phyloP scores from a whole-genome alignment of 2,329 filamentous ascomycete genomes.

The Fusarium poae region DNA sequence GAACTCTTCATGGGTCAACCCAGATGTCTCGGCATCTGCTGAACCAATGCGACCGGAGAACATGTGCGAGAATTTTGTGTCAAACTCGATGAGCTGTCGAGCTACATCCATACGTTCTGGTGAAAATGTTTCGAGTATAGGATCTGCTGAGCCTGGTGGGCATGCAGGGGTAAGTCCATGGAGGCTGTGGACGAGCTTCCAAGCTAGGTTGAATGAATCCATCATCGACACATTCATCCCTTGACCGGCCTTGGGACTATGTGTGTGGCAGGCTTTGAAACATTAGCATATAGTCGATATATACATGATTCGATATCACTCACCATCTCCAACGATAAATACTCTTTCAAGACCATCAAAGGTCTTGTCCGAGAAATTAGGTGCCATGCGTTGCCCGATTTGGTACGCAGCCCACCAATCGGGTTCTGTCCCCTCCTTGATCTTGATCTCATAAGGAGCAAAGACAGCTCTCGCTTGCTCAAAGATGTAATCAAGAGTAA shows the following conservation, averaged over 20 bases:
- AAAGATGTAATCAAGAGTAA: conserved; percentile 27
- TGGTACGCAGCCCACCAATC: conserved; percentile 36
- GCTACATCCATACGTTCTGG: conserved; percentile 17
- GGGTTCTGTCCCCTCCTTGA: conserved; percentile 19
- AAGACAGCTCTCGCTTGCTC: conserved; percentile 21
- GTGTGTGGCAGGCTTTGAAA: conserved; percentile 10
- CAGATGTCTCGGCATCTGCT: conserved; percentile 1
- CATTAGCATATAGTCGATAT: rapidly evolving
- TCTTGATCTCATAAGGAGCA: conserved; percentile 21
- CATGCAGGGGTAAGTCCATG: neutral
- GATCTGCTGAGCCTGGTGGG: neutral
- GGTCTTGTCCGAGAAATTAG: conserved; percentile 2
- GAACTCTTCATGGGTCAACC: conserved; percentile 20
- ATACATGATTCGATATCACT: rapidly evolving
- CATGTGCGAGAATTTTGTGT: conserved; percentile 23
- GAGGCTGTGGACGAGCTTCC: conserved; percentile 19
- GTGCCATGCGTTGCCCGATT: conserved; percentile 25
- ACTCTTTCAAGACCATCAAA: conserved; percentile 19
- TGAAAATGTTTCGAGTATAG: conserved; percentile 1
- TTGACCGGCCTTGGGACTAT: conserved; percentile 24
- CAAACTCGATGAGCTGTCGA: conserved; percentile 22
- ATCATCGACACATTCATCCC: conserved; percentile 33
- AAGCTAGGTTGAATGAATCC: conserved; percentile 26
- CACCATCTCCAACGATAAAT: conserved; percentile 26
- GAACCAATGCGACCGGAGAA: conserved; percentile 26